Conservation (phyloP, 345 rosid species). For the Melaleuca alternifolia region DNA sequence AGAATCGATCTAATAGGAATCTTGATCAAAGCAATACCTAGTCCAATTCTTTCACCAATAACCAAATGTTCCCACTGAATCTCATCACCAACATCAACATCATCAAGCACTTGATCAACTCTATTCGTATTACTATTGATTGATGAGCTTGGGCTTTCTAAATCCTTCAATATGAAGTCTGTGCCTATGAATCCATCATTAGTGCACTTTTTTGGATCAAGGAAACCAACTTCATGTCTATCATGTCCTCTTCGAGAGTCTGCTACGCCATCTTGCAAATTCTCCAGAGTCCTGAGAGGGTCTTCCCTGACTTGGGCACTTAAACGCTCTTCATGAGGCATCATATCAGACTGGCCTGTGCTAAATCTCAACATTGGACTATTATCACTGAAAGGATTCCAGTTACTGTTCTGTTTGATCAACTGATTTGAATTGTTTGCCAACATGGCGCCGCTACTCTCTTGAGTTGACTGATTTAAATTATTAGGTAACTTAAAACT, state of each 20-base stretch:
- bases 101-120: constrained; percentile 69
- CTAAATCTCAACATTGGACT: constrained; percentile 26
- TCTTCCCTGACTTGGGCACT: constrained; percentile 21
- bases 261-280: constrained; percentile 21
- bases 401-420: constrained; percentile 27
- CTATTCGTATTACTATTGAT: constrained; percentile 37
- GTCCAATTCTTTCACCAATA: constrained; percentile 95
- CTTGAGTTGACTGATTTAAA: constrained; percentile 24
- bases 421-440: constrained; percentile 25
- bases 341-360: constrained; percentile 19
- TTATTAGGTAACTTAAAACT: constrained; percentile 26
- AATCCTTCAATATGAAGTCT: constrained; percentile 49
- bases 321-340: constrained; percentile 23
- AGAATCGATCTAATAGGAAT: constrained; percentile 1
- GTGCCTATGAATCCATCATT: constrained; percentile 44
- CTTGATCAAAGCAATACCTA: constrained; percentile 44
- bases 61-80: constrained; percentile 97
- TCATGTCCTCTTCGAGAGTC: constrained; percentile 17
- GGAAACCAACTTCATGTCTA: constrained; percentile 31
- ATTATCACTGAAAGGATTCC: constrained; percentile 22
- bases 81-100: constrained; percentile 93
- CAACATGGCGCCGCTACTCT: constrained; percentile 24
- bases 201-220: constrained; percentile 36
- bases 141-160: constrained; percentile 57
- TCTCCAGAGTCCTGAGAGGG: constrained; percentile 18